phyloP scores from a whole-genome alignment of 2,329 filamentous ascomycete species.

The Venturia effusa region DNA sequence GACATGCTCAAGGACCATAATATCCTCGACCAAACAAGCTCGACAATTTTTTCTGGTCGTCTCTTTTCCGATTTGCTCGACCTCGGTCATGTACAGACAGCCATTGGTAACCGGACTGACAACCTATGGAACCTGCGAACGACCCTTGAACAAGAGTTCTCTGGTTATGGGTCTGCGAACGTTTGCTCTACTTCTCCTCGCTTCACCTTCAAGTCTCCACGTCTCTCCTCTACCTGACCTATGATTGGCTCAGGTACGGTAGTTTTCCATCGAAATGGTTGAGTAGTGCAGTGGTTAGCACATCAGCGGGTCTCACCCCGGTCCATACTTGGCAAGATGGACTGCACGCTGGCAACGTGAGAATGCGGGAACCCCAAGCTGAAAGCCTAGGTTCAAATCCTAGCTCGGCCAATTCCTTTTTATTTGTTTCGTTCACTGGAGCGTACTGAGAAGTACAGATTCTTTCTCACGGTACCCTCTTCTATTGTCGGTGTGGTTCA shows the following conservation, averaged over 20 bases:
- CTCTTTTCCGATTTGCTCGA: not conserved
- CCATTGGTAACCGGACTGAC: not conserved
- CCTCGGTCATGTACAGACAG: not conserved
- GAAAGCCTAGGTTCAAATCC: not conserved
- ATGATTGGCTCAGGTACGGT: not conserved
- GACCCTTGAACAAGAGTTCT: not conserved
- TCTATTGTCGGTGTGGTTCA: not conserved
- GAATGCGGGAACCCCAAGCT: not conserved
- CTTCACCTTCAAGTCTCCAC: not conserved
- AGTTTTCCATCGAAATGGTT: not conserved
- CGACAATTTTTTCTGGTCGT: not conserved
- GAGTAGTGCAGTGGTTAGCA: not conserved
- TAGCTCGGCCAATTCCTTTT: not conserved
- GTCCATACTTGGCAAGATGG: not conserved
- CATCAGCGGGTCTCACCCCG: not conserved
- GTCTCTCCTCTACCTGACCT: not conserved
- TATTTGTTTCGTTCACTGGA: not conserved
- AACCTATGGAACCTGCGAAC: not conserved
- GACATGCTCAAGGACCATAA: not conserved
- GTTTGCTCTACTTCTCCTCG: not conserved
- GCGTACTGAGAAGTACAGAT: not conserved
- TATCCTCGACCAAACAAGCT: too few species aligned
- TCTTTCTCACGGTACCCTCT: too few species aligned
- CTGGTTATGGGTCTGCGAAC: not conserved
- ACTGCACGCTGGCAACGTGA: not conserved